These are phyloP conservation scores for Thinopyrum elongatum DNA, from an alignment of 176 grass and related monocot species.

Conservation along the genomic window DNA sequence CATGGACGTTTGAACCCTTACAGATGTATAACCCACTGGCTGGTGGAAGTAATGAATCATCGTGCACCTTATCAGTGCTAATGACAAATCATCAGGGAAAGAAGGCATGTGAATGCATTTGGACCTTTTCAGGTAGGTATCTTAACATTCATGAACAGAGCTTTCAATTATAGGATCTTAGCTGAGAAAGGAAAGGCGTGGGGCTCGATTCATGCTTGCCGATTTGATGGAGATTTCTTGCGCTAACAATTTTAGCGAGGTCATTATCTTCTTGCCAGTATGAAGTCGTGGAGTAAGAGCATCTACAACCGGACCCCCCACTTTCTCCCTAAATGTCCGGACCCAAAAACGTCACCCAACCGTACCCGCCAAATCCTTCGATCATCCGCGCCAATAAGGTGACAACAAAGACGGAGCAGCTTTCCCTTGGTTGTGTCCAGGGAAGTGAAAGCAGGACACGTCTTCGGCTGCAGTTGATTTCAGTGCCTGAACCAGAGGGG, in stretches of 20 bases:
- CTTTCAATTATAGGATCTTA: constrained; percentile 6
- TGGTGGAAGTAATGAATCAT: background rate
- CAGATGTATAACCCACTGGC: constrained; percentile 5
- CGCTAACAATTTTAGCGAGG: background rate
- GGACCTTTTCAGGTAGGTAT: background rate
- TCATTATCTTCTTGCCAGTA: background rate
- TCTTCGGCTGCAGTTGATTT: constrained; percentile 57
- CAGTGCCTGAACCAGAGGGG: constrained; percentile 63
- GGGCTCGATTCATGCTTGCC: background rate
- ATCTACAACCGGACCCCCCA: no score
- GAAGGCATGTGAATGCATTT: background rate
- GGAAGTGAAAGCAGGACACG: constrained; percentile 84
- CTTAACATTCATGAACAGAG: background rate
- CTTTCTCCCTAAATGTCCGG: no score
- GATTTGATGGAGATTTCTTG: background rate
- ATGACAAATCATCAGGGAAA: background rate
- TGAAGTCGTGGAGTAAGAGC: no score
- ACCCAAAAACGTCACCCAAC: no score
- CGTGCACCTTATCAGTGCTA: background rate
- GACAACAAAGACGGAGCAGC: constrained; percentile 48
- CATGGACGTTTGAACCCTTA: background rate
- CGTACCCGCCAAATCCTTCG: no score
- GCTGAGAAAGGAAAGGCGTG: background rate
- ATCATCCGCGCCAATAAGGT: constrained; percentile 45
- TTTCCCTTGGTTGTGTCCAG: constrained; percentile 84